A percentile compares a stretch with the other conserved stretches of the same genome.
Conservation (phyloP, 371 early-diverging fungal genomes). For the Mortierella sp. region DNA sequence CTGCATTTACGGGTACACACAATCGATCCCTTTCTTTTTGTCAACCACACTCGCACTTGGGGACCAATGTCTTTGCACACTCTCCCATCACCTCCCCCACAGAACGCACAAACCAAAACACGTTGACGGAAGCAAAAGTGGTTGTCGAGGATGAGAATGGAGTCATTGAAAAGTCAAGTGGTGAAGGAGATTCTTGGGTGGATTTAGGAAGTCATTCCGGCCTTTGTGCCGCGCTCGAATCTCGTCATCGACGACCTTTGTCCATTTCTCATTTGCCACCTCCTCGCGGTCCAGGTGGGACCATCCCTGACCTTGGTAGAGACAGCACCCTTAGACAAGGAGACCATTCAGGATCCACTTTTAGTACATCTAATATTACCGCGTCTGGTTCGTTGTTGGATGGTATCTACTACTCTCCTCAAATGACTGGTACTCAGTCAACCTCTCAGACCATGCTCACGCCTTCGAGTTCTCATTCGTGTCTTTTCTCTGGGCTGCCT, state of each 20-base stretch:
- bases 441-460: conserved; percentile 21
- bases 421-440: conserved; percentile 6
- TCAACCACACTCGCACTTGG: conserved; percentile 42
- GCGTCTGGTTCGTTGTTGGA: conserved; percentile 8
- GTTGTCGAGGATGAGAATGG: conserved; percentile 7
- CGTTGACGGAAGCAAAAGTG: neutral
- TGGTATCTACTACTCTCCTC: too few relatives aligned
- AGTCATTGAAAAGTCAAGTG: too few relatives aligned
- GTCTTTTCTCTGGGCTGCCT: conserved; percentile 41
- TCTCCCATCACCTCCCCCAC: neutral
- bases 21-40: conserved; percentile 36
- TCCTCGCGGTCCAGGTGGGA: conserved; percentile 9
- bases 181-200: too few relatives aligned
- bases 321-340: neutral
- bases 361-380: neutral
- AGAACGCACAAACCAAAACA: neutral
- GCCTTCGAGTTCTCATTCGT: conserved; percentile 48
- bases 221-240: conserved; percentile 2
- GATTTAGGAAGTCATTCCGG: too few relatives aligned
- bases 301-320: neutral
- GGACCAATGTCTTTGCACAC: conserved; percentile 38
- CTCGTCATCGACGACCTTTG: neutral
- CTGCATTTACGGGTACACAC: conserved; percentile 38
- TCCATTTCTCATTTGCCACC: neutral
- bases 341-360: neutral